Evolutionary conservation across 2,329 filamentous ascomycete genomes (phyloP).

Genomic region (Dothistroma pini): DNA sequence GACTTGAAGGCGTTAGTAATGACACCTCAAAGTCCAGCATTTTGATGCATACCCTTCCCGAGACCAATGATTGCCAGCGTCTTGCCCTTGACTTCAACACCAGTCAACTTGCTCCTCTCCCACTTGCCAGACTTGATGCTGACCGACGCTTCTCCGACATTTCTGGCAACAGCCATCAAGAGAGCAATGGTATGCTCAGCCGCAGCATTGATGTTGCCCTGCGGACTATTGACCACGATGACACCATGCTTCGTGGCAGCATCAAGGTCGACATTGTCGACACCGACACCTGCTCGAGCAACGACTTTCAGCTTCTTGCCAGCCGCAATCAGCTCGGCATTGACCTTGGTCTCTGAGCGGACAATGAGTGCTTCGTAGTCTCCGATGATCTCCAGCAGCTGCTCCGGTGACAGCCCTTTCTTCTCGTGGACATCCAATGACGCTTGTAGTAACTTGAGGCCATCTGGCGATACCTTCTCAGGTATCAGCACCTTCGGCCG

Average conservation of each 20-base stretch:
- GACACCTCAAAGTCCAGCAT: background rate
- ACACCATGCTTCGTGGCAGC: slow-evolving; percentile 69
- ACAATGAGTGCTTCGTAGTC: slow-evolving; percentile 74
- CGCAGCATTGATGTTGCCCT: slow-evolving; percentile 75
- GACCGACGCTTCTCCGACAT: slow-evolving; percentile 67
- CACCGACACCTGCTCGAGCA: slow-evolving; percentile 74
- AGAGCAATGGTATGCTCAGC: slow-evolving; percentile 48
- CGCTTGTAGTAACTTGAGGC: slow-evolving; percentile 63
- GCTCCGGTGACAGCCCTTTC: slow-evolving; percentile 57
- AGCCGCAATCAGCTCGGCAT: slow-evolving; percentile 60
- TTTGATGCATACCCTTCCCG: slow-evolving; percentile 59
- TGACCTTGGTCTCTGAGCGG: slow-evolving; percentile 78
- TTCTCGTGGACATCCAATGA: slow-evolving; percentile 68
- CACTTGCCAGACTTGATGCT: slow-evolving; percentile 68
- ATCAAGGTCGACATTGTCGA: slow-evolving; percentile 76
- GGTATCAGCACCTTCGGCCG: slow-evolving; percentile 63
- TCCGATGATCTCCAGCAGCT: slow-evolving; percentile 64
- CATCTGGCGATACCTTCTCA: slow-evolving; percentile 77
- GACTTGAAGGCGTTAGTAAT: slow-evolving; percentile 43
- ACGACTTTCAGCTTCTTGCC: slow-evolving; percentile 71
- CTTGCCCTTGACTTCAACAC: slow-evolving; percentile 74
- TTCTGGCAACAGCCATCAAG: slow-evolving; percentile 68
- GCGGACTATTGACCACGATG: slow-evolving; percentile 75
- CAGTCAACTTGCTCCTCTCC: slow-evolving; percentile 71
- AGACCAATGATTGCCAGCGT: slow-evolving; percentile 72